Percentiles rank a stretch among this genome's conserved stretches.
phyloP scores from a whole-genome alignment of 164 flowering plant genomes.

The Saururus chinensis region DNA sequence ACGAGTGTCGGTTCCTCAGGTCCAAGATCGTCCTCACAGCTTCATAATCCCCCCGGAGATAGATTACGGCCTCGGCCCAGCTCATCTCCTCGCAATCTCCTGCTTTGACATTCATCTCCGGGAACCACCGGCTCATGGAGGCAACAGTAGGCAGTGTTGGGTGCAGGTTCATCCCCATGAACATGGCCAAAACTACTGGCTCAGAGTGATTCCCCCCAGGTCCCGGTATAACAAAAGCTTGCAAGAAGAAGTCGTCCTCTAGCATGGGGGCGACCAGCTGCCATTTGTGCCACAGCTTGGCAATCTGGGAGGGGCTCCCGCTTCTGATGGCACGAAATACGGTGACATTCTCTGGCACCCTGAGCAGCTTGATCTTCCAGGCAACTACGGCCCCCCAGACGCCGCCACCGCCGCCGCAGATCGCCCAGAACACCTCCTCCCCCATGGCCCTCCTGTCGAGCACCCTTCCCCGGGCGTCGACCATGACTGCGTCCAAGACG shows the following conservation, averaged over 20 bases:
- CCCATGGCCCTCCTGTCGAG: constrained; percentile 15
- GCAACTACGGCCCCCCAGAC: constrained; percentile 11
- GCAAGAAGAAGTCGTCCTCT: constrained; percentile 9
- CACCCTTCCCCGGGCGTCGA: constrained; percentile 9
- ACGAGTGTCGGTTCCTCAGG: constrained; percentile 11
- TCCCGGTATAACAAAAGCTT: background rate
- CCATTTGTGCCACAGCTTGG: constrained; percentile 14
- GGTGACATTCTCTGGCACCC: constrained; percentile 11
- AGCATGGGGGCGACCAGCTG: constrained; percentile 3
- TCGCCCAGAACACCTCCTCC: constrained; percentile 17
- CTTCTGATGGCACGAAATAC: constrained; percentile 5
- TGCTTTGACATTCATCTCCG: constrained; percentile 5
- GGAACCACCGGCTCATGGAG: background rate
- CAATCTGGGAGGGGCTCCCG: background rate
- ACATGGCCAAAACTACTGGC: background rate
- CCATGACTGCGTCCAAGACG: constrained; percentile 13
- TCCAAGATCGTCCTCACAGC: constrained; percentile 3
- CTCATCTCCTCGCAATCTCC: constrained; percentile 11
- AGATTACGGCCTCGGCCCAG: constrained; percentile 9
- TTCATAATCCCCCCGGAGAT: constrained; percentile 8
- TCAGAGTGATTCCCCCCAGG: background rate
- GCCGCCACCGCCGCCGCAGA: constrained; percentile 16
- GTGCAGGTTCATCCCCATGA: constrained; percentile 12
- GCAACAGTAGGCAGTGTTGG: constrained; percentile 4
- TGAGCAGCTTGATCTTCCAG: constrained; percentile 13